phyloP scores from a whole-genome alignment of 495 filamentous ascomycete species.

The Penicillium maclennaniae region DNA sequence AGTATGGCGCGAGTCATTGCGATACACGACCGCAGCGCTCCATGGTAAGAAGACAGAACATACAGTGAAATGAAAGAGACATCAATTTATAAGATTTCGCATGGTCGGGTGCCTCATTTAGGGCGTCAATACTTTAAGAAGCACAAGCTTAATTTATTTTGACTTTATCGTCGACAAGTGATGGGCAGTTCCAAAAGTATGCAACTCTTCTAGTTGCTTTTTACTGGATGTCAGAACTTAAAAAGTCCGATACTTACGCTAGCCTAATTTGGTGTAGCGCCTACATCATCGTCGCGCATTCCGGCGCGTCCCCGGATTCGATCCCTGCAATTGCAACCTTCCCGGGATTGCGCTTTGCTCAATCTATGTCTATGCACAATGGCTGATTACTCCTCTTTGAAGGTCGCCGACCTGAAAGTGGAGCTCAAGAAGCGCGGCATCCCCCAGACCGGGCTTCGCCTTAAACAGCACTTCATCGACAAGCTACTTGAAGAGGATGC shows the following conservation, averaged over 20 bases:
- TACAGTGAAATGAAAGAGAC: too few relatives aligned
- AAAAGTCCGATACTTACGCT: neutral
- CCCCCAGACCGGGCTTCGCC: conserved; percentile 47
- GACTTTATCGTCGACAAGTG: too few relatives aligned
- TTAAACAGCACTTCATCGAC: conserved; percentile 48
- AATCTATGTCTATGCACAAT: conserved; percentile 26
- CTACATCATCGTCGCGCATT: conserved; percentile 32
- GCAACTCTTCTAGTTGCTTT: too few relatives aligned
- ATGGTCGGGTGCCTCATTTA: too few relatives aligned
- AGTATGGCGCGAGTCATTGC: too few relatives aligned
- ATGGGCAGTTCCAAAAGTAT: too few relatives aligned
- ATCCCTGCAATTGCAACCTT: conserved; percentile 5
- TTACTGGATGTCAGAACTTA: too few relatives aligned
- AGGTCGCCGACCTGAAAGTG: conserved; percentile 51
- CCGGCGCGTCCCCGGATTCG: conserved; percentile 29
- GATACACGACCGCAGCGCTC: too few relatives aligned
- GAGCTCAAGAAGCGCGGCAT: conserved; percentile 51
- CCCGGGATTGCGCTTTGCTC: neutral
- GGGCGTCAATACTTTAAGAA: too few relatives aligned
- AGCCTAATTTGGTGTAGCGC: conserved; percentile 18
- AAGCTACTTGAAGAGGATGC: conserved; percentile 44
- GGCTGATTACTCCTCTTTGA: conserved; percentile 50
- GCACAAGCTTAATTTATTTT: too few relatives aligned
- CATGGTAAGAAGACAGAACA: too few relatives aligned
- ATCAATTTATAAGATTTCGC: too few relatives aligned